phyloP scores from a whole-genome alignment of 352 stramenopile species.

The Phytopythium kandeliae region DNA sequence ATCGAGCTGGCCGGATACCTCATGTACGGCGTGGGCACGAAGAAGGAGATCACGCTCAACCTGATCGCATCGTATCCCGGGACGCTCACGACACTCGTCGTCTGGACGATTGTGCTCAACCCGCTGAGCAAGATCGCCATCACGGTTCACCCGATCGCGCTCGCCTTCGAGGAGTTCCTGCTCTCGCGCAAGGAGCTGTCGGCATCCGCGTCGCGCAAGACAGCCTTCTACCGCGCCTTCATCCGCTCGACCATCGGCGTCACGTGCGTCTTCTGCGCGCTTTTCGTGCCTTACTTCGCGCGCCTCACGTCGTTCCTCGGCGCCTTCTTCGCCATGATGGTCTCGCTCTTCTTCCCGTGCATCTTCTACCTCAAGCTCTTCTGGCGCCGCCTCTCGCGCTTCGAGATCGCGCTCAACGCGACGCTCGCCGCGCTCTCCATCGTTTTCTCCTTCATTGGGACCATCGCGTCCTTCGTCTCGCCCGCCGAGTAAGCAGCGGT shows the following conservation, averaged over 20 bases:
- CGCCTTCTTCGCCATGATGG: slow-evolving; percentile 82
- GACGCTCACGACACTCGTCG: slow-evolving; percentile 50
- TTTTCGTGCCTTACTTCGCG: slow-evolving; percentile 82
- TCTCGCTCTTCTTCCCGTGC: slow-evolving; percentile 79
- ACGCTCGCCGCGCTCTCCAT: slow-evolving; percentile 52
- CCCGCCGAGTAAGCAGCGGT: slow-evolving; percentile 36
- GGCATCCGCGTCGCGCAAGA: slow-evolving; percentile 20
- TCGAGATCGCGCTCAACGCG: slow-evolving; percentile 50
- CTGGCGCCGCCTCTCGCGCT: slow-evolving; percentile 28
- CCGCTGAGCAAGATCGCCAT: slow-evolving; percentile 88
- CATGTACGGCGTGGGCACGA: slow-evolving; percentile 74
- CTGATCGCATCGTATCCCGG: slow-evolving; percentile 64
- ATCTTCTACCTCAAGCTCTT: slow-evolving; percentile 87
- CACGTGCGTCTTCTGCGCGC: slow-evolving; percentile 44
- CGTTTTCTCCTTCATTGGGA: slow-evolving; percentile 69
- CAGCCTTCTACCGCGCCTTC: slow-evolving; percentile 47
- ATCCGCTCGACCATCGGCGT: slow-evolving; percentile 59
- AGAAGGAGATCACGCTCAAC: slow-evolving; percentile 86
- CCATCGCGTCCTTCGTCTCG: slow-evolving; percentile 72
- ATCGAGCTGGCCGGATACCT: slow-evolving; percentile 79
- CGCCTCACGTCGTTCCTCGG: slow-evolving; percentile 80
- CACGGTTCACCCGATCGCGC: slow-evolving; percentile 71
- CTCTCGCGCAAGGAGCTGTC: slow-evolving; percentile 39
- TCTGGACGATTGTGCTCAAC: slow-evolving; percentile 84
- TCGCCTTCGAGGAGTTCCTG: slow-evolving; percentile 70